These are phyloP conservation scores for Ophiocordyceps robertsii DNA, from an alignment of 2,329 filamentous ascomycete genomes.

Conservation along the genomic window DNA sequence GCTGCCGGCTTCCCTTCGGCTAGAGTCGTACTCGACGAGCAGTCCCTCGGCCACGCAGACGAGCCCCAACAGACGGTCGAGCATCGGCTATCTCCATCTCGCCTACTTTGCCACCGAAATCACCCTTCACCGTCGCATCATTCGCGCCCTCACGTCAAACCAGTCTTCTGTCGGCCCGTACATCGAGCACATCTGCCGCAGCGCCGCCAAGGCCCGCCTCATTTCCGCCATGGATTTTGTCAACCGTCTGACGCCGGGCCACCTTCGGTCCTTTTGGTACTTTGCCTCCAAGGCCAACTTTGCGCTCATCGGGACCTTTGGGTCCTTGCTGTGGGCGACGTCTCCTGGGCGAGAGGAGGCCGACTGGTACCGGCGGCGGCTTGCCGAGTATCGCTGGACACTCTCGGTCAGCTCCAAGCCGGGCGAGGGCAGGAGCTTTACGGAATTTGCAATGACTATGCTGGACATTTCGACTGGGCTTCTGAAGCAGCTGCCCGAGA, in stretches of 20 bases:
- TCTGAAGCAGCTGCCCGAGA: slow-evolving; percentile 56
- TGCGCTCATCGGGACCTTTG: slow-evolving; percentile 88
- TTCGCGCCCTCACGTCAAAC: slow-evolving; percentile 53
- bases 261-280: slow-evolving; percentile 88
- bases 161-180: slow-evolving; percentile 53
- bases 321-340: slow-evolving; percentile 78
- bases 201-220: slow-evolving; percentile 81
- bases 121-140: slow-evolving; percentile 80
- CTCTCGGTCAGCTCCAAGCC: slow-evolving; percentile 73
- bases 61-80: slow-evolving; percentile 35
- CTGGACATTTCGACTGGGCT: slow-evolving; percentile 58
- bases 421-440: slow-evolving; percentile 41
- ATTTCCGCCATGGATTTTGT: slow-evolving; percentile 98
- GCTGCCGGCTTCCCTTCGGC: slow-evolving; percentile 48
- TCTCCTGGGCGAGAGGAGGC: slow-evolving; percentile 78
- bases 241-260: slow-evolving; percentile 74
- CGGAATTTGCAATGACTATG: slow-evolving; percentile 65
- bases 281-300: slow-evolving; percentile 84
- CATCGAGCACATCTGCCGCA: slow-evolving; percentile 82
- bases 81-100: slow-evolving; percentile 69
- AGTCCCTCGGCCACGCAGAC: slow-evolving; percentile 9
- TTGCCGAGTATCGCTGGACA: slow-evolving; percentile 91
- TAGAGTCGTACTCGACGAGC: slow-evolving; percentile 41
- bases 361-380: slow-evolving; percentile 75
- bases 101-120: slow-evolving; percentile 93